phyloP scores from a whole-genome alignment of 169 alveolate species.

The Cryptosporidium ryanae region DNA sequence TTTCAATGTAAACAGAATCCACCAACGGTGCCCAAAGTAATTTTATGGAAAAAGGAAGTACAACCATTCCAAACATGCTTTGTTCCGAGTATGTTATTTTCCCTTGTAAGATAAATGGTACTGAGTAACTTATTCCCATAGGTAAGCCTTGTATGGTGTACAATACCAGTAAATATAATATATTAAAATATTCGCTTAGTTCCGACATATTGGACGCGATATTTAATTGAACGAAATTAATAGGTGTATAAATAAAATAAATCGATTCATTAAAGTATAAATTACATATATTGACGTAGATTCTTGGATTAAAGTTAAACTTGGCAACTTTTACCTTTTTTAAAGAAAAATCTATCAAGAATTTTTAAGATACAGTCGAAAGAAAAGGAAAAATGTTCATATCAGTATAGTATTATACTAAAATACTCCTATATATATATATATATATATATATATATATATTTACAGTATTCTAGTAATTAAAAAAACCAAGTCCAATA shows the following conservation, averaged over 20 bases:
- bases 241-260: too few species aligned
- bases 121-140: constrained; percentile 84
- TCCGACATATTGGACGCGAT: neutral
- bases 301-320: neutral
- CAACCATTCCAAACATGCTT: constrained; percentile 79
- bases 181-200: constrained; percentile 71
- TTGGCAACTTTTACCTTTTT: too few species aligned
- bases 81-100: constrained; percentile 84
- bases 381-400: too few species aligned
- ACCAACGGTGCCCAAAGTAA: constrained; percentile 94
- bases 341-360: too few species aligned
- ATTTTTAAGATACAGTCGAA: too few species aligned
- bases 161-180: constrained; percentile 72
- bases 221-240: too few species aligned
- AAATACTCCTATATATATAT: too few species aligned
- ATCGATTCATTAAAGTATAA: neutral
- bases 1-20: constrained; percentile 84
- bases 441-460: too few species aligned
- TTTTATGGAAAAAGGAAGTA: constrained; percentile 85
- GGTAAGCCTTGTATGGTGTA: constrained; percentile 86
- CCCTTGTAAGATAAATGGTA: constrained; percentile 86
- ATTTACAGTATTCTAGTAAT: too few species aligned
- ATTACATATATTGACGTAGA: neutral
- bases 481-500: too few species aligned
- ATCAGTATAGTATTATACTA: too few species aligned